Percentiles rank a stretch among this genome's conserved stretches.
These are phyloP conservation scores for Sporobolomyces pararoseus DNA, from an alignment of 768 basidiomycete genomes.

Conservation along the genomic window DNA sequence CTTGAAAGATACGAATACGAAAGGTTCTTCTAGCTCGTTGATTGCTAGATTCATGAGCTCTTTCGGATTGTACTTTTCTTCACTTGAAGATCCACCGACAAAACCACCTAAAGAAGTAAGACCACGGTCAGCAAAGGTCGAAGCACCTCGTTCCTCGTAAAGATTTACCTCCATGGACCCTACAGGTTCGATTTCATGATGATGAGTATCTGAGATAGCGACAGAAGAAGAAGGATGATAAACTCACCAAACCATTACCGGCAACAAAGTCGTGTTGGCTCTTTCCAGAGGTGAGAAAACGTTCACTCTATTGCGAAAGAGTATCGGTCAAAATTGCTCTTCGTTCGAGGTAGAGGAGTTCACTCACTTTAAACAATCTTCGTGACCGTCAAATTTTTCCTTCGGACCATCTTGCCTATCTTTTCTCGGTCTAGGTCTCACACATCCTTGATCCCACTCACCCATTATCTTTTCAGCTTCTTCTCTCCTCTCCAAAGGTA, in stretches of 20 bases:
- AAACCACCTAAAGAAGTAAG: constrained; percentile 41
- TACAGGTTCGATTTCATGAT: not conserved
- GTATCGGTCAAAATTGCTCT: not conserved
- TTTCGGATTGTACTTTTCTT: constrained; percentile 31
- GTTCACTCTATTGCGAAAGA: constrained; percentile 28
- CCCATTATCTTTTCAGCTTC: constrained; percentile 10
- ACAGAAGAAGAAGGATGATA: not conserved
- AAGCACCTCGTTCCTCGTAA: not conserved
- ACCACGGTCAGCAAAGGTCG: not conserved
- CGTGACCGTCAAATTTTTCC: constrained; percentile 30
- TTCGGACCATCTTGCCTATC: constrained; percentile 29
- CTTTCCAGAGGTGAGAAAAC: constrained; percentile 26
- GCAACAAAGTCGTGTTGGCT: constrained; percentile 20
- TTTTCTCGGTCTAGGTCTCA: constrained; percentile 17
- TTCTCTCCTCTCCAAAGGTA: not conserved
- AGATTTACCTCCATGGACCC: constrained; percentile 39
- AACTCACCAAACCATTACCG: constrained; percentile 37
- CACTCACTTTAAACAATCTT: constrained; percentile 39
- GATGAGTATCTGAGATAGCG: not conserved
- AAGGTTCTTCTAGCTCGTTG: constrained; percentile 20
- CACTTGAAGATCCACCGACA: constrained; percentile 28
- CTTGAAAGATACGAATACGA: constrained; percentile 34
- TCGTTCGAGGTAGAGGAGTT: no score
- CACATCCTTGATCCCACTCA: constrained; percentile 30
- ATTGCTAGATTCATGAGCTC: constrained; percentile 29